Base-by-base conservation (phyloP, 2,329 filamentous ascomycete genomes). In the Teratosphaeria gauchensis region DNA sequence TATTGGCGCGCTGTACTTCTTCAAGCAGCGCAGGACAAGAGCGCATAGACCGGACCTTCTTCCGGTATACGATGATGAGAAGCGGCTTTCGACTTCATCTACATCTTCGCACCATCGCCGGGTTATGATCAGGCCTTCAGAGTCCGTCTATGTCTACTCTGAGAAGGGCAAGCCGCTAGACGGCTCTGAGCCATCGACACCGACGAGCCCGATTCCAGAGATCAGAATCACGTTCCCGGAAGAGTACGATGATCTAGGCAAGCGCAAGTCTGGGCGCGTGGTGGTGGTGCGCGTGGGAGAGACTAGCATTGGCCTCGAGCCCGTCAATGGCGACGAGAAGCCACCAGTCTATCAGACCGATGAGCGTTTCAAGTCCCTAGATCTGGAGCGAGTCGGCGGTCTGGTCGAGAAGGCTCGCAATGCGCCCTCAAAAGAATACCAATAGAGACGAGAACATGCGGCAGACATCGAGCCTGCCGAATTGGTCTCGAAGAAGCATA, bases 211-310 rank as follows among this genome's bases (percentile, higher is more conserved):
- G 65, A 82, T 97, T 31, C 94, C 94, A 21, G 89, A 97, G 77
- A 99, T 99, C 69, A 90, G 92, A 75, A 96, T 99, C 74, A 97
- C 94, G 38, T 97, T 99, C 79, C 94, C 94, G 16, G 90, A 95
- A 68, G 94, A 97, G 79, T 87, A 95, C 66, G 92, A 96, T 71
- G 89, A 90, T 55, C 70, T 77, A 57, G 92, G 92, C 66, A 90
- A 86, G 74, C 82, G 82, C 67, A 88, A 88, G 77, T 90, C 87
- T 65, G 92, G 92, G 35, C 86, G 92, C 33, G 91, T 97, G 56
- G 88, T 99, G 24, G 85, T 97, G 38, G 92, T 99, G 58, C 84
- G 90, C 56, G 90, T 97, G 56, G 91, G 92, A 62, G 94, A 97
- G 65, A 87, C 84, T 62, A 87, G 89, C 54, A 86, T 97, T 64